Evolutionary conservation across 2,329 filamentous ascomycete genomes (phyloP), one percentile per base, ranked within the genome.

Genomic region (Chalaropsis thielavioides): DNA sequence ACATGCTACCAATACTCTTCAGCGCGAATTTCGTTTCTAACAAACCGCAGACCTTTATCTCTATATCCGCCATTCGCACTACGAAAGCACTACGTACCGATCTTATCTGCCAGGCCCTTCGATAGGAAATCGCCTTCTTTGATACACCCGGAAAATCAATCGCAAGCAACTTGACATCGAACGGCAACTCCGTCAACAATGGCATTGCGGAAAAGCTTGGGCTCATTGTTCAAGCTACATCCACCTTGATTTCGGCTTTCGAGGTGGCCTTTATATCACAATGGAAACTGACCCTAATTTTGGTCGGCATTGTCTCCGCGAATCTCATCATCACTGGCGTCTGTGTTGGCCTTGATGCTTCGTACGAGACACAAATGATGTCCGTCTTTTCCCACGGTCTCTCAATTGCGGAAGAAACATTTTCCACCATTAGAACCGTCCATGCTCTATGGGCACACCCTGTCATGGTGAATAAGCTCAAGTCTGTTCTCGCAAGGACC

Each of bases 101-200:
- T 67, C 76, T 76, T 67, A 71, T 77, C 1, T 70, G 71, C n/a
- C 71, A 72, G 24, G 73, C 72, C 0, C 71, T 77, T 1, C 72
- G 80, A 1, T 80, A 84, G 68, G 81, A 83, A 64, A 76, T 84
- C 2, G 76, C 77, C 68, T 81, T 80, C 69, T 84, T 83, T 67
- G 82, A 85, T 69, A 71, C 73, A 19, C 74, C 74, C 4, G 71
- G 72, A 10, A 76, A 76, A 0, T 80, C 78, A 2, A 71, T 79
- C 8, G 74, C 78, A 0, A 73, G 75, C 1, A 76, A 79, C 65
- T 75, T 81, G 64, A 79, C 78, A 0, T 78, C 77, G 15, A 80
- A 79, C 67, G 76, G 74, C 41, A 78, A 79, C 46, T 72, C 75
- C 15, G 74, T 80, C 69, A 76, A 76, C 68, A 72, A 73, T 40